These are phyloP conservation scores for Dictyostelium purpureum DNA, from an alignment of 78 protist genomes.

Conservation along the genomic window DNA sequence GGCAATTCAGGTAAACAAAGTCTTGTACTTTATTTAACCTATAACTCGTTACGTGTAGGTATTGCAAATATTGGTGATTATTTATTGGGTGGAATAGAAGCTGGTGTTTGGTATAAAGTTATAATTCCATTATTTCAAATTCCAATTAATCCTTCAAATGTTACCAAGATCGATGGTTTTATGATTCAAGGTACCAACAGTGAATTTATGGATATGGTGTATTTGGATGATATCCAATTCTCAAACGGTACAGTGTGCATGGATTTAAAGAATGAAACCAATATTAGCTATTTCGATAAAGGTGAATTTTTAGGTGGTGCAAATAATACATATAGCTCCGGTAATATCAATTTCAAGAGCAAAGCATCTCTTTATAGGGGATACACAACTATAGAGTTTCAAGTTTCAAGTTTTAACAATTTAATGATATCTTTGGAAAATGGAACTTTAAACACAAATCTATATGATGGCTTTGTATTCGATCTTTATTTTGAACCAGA, in stretches of 20 bases:
- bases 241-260: slow-evolving; percentile 7
- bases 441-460: slow-evolving; percentile 1
- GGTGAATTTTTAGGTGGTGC: slow-evolving; percentile 7
- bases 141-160: slow-evolving; percentile 6
- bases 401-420: not conserved
- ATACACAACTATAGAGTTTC: not conserved
- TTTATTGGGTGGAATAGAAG: not conserved
- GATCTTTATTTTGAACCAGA: slow-evolving; percentile 7
- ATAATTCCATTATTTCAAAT: slow-evolving; percentile 9
- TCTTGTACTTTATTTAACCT: not conserved
- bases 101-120: slow-evolving; percentile 34
- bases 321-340: not conserved
- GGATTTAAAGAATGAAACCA: not conserved
- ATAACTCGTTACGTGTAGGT: not conserved
- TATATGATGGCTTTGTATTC: not conserved
- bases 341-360: not conserved
- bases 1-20: slow-evolving; percentile 12
- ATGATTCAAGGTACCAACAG: not conserved
- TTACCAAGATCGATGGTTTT: slow-evolving; percentile 14
- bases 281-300: not conserved
- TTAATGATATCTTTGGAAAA: not conserved
- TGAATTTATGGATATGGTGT: slow-evolving; percentile 18
- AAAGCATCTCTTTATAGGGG: not conserved
- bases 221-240: slow-evolving; percentile 11
- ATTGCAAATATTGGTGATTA: slow-evolving; percentile 11